Conservation (phyloP, 2,329 filamentous ascomycete species). For the Calonectria pseudoturangicola region DNA sequence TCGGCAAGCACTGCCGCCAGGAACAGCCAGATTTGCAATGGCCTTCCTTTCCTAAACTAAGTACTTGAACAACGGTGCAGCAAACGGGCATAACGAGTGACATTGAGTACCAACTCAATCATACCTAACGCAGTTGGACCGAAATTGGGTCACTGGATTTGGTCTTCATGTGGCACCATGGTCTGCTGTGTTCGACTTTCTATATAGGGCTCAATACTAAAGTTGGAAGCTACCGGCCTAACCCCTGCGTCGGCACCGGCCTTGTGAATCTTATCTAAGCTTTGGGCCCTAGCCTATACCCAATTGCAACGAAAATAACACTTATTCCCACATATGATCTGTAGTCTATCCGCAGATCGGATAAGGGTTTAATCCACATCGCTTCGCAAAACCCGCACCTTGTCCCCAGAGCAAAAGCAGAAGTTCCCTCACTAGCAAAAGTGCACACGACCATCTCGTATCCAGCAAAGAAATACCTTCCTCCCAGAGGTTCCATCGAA, state of each 20-base stretch:
- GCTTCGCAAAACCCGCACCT: constrained; percentile 14
- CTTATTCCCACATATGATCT: constrained; percentile 12
- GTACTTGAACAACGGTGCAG: neutral
- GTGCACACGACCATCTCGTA: constrained; percentile 9
- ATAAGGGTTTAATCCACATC: constrained; percentile 30
- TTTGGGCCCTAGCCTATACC: neutral
- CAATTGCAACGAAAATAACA: neutral
- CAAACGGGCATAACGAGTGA: neutral
- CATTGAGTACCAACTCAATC: too few relatives aligned
- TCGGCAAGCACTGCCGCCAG: neutral
- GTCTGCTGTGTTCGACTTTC: neutral
- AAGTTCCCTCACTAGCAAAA: constrained; percentile 30
- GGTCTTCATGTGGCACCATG: too few relatives aligned
- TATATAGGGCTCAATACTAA: neutral
- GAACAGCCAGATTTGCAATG: neutral
- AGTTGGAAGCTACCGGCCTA: neutral
- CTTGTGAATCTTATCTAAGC: constrained; percentile 29
- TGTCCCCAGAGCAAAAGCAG: constrained; percentile 24
- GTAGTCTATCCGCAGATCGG: constrained; percentile 3
- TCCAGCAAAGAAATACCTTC: constrained; percentile 25
- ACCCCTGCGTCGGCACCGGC: constrained; percentile 20
- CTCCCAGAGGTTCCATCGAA: neutral
- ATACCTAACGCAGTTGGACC: too few relatives aligned
- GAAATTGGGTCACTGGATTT: neutral
- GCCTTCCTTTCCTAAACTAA: constrained; percentile 22